Conservation (phyloP, 306 rosid species). For the Sesbania bispinosa region DNA sequence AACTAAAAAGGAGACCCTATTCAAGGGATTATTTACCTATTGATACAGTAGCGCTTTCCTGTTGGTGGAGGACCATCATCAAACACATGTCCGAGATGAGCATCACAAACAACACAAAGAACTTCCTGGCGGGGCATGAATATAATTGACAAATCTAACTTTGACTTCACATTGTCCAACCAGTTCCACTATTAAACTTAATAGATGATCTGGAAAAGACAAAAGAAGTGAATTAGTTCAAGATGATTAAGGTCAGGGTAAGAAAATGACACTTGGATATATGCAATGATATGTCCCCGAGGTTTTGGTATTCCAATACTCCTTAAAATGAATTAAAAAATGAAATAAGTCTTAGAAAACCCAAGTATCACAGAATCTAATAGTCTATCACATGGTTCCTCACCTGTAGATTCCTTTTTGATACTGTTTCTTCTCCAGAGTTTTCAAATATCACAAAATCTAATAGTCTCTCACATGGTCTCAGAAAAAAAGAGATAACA, state of each 20-base stretch:
- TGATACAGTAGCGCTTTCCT: constrained; percentile 86
- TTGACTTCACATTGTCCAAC: constrained; percentile 88
- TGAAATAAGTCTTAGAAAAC: too few relatives aligned
- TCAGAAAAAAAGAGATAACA: too few relatives aligned
- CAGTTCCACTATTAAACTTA: constrained; percentile 92
- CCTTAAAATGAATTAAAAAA: constrained; percentile 40
- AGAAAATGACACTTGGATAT: background rate
- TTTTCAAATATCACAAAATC: too few relatives aligned
- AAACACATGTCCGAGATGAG: constrained; percentile 94
- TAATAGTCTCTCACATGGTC: too few relatives aligned
- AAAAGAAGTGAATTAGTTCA: background rate
- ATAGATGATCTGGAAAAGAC: constrained; percentile 72
- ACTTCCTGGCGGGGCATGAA: constrained; percentile 98
- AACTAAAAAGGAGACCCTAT: background rate
- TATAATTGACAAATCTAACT: constrained; percentile 76
- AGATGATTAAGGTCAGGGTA: background rate
- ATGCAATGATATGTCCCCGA: constrained; percentile 75
- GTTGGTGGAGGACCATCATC: constrained; percentile 97
- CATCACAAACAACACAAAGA: constrained; percentile 74
- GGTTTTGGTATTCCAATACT: constrained; percentile 86
- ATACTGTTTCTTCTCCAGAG: too few relatives aligned
- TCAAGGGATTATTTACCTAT: constrained; percentile 48
- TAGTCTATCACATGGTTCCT: too few relatives aligned
- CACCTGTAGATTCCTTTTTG: too few relatives aligned
- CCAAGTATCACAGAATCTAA: too few relatives aligned